phyloP scores from a whole-genome alignment of 306 rosid genomes.

The Styphnolobium japonicum region DNA sequence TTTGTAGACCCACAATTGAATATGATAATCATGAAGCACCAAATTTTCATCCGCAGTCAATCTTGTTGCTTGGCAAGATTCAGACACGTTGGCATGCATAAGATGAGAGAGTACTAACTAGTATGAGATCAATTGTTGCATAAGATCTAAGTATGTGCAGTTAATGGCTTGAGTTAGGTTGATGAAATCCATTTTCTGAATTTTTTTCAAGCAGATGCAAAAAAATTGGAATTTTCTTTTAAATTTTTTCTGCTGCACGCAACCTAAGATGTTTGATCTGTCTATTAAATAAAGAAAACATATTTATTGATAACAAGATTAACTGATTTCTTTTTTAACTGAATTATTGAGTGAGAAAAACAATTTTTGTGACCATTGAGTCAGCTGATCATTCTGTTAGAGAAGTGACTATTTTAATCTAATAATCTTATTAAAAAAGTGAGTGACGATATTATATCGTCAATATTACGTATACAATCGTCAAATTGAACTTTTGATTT shows the following conservation, averaged over 20 bases:
- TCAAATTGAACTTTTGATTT: not conserved
- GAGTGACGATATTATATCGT: conserved; percentile 31
- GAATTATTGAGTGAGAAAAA: not conserved
- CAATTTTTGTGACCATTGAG: not conserved
- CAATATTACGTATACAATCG: conserved; percentile 19
- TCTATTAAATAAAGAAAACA: not conserved
- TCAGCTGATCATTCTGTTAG: not conserved
- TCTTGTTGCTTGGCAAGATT: not conserved
- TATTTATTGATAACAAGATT: not conserved
- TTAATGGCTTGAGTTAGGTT: not conserved
- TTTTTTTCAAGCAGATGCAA: not conserved
- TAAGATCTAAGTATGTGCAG: not conserved
- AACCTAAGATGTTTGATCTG: not conserved
- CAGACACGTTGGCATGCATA: not conserved
- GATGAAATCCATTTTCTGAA: not conserved
- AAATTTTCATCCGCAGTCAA: not conserved
- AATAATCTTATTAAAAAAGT: not conserved
- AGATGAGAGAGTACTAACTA: not conserved
- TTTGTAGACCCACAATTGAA: not conserved
- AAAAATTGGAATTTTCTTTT: not conserved
- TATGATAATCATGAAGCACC: not conserved
- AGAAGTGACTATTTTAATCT: not conserved
- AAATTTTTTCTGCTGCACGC: not conserved
- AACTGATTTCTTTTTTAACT: not conserved
- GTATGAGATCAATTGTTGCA: not conserved